Percentiles rank a stretch among this genome's conserved stretches.
Conservation (phyloP, 2,329 filamentous ascomycete species). For the Exophiala aquamarina region DNA sequence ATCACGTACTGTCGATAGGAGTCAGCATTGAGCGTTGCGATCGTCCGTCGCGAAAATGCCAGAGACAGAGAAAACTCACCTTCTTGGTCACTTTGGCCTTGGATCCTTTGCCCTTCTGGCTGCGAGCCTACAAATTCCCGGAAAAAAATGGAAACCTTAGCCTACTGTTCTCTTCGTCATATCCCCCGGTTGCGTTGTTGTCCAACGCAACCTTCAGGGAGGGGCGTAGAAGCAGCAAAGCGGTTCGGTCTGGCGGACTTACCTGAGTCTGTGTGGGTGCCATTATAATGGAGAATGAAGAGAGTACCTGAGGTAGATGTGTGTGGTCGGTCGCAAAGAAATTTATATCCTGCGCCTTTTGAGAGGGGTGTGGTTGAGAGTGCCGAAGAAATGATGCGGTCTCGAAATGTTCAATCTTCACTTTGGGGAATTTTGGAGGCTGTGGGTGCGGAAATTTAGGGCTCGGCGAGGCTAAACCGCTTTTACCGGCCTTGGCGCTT, state of each 20-base stretch:
- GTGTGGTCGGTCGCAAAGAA: constrained; percentile 68
- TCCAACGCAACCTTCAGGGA: too few relatives aligned
- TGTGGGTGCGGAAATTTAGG: constrained; percentile 1
- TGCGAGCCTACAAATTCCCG: constrained; percentile 41
- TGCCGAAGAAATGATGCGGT: not conserved
- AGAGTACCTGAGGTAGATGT: constrained; percentile 25
- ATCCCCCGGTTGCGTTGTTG: not conserved
- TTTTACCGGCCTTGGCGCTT: not conserved
- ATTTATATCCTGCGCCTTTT: constrained; percentile 79
- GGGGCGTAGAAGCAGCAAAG: constrained; percentile 89
- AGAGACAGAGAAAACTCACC: constrained; percentile 36
- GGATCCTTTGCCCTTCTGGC: constrained; percentile 42
- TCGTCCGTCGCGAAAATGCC: not conserved
- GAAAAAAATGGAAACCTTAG: constrained; percentile 69
- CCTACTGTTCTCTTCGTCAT: constrained; percentile 69
- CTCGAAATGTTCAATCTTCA: not conserved
- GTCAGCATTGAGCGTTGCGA: not conserved
- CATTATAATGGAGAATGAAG: constrained; percentile 27
- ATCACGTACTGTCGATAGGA: constrained; percentile 76
- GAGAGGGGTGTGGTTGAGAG: too few relatives aligned
- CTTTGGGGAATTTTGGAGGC: not conserved
- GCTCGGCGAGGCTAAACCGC: not conserved
- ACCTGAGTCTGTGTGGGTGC: constrained; percentile 62
- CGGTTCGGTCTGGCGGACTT: constrained; percentile 74
- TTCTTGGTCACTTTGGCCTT: constrained; percentile 47